phyloP scores from a whole-genome alignment of 441 rosid species.

The Oxalis stricta region DNA sequence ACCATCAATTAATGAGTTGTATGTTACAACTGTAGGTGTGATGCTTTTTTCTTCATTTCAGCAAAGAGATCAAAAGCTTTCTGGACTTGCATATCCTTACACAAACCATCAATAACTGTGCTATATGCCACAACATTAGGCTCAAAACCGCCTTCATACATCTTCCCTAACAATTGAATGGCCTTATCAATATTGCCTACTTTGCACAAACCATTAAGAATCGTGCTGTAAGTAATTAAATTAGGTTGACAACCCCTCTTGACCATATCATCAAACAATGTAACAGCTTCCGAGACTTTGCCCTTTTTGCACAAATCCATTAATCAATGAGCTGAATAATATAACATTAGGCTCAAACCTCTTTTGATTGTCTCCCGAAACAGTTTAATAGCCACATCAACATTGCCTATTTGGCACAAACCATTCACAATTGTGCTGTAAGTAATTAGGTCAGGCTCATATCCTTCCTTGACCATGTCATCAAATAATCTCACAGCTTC shows the following conservation, averaged over 20 bases:
- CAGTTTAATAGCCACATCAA: too few relatives aligned
- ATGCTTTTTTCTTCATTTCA: conserved; percentile 6
- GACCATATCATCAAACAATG: conserved; percentile 6
- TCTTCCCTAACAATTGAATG: not conserved
- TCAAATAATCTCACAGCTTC: not conserved
- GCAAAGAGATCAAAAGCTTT: conserved; percentile 7
- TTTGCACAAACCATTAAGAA: conserved; percentile 5
- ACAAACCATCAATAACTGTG: conserved; percentile 6
- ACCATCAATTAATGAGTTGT: conserved; percentile 3
- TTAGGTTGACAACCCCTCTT: conserved; percentile 2
- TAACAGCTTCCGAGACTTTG: not conserved
- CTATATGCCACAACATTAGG: conserved; percentile 6
- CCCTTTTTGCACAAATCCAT: conserved; percentile 5
- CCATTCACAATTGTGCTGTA: not conserved
- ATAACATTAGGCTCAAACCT: not conserved
- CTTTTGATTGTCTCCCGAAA: too few relatives aligned
- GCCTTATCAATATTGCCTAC: not conserved
- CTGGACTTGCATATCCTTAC: not conserved
- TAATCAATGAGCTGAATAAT: not conserved
- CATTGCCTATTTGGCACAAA: too few relatives aligned
- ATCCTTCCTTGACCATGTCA: not conserved
- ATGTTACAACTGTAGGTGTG: not conserved
- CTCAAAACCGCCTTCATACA: not conserved
- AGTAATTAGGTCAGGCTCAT: not conserved
- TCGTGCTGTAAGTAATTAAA: not conserved